These are phyloP conservation scores for Melocanna baccifera DNA, from an alignment of 176 grass and related monocot genomes.

Conservation along the genomic window DNA sequence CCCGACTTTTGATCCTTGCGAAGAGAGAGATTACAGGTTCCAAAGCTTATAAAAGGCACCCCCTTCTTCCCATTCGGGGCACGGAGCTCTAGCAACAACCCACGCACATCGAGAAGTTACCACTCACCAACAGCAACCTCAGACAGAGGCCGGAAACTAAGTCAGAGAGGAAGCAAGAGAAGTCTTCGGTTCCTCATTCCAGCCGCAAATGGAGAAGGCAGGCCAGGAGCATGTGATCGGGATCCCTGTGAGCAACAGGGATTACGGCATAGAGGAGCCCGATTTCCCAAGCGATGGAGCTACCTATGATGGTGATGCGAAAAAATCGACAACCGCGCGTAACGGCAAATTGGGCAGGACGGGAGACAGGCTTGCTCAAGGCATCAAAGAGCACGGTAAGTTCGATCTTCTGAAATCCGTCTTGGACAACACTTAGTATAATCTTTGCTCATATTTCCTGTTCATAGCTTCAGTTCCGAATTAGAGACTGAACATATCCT, in stretches of 20 bases:
- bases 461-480: background rate
- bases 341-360: conserved; percentile 35
- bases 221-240: conserved; percentile 63
- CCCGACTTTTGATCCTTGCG: conserved; percentile 18
- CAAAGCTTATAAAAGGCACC: conserved; percentile 59
- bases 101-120: background rate
- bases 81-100: conserved; percentile 37
- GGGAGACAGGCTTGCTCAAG: conserved; percentile 52
- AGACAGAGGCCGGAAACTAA: conserved; percentile 8
- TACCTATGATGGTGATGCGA: conserved; percentile 16
- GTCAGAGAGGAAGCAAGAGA: conserved; percentile 11
- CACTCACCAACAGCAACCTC: conserved; percentile 15
- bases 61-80: conserved; percentile 21
- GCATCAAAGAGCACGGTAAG: conserved; percentile 78
- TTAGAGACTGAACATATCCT: background rate
- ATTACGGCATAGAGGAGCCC: conserved; percentile 59
- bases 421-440: background rate
- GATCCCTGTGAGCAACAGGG: conserved; percentile 63
- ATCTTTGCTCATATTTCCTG: background rate
- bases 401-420: background rate
- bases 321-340: conserved; percentile 4
- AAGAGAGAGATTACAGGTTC: conserved; percentile 11
- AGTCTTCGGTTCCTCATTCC: background rate
- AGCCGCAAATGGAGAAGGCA: conserved; percentile 37
- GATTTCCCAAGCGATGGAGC: conserved; percentile 29